Evolutionary conservation across 176 grass and related monocot species (phyloP).

Genomic region (Musa beccarii): DNA sequence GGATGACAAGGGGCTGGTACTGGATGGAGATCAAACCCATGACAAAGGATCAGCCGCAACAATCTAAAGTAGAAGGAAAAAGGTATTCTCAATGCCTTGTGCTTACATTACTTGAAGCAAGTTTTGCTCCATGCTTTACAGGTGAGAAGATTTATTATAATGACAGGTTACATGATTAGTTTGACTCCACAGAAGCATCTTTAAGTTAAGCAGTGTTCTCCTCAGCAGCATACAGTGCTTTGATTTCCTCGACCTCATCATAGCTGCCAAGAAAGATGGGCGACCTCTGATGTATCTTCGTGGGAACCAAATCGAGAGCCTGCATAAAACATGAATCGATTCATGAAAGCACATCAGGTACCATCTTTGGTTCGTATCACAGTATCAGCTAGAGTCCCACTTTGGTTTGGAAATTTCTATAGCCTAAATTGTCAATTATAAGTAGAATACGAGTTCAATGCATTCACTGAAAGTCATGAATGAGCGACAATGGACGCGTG

Average conservation of each 20-base stretch:
- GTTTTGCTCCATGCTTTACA: no score
- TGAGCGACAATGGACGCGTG: no score
- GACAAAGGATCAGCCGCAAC: no score
- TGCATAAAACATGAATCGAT: slow-evolving; percentile 24
- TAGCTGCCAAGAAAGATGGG: slow-evolving; percentile 88
- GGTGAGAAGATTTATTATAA: no score
- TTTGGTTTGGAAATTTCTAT: background rate
- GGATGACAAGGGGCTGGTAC: no score
- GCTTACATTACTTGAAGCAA: no score
- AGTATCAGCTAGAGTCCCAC: background rate
- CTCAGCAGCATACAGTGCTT: slow-evolving; percentile 67
- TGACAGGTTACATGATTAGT: no score
- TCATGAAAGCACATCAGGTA: background rate
- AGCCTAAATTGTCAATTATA: no score
- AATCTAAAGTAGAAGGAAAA: no score
- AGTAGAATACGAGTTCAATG: background rate
- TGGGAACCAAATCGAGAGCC: slow-evolving; percentile 85
- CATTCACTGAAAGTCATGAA: background rate
- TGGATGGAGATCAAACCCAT: no score
- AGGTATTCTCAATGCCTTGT: no score
- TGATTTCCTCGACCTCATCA: slow-evolving; percentile 87
- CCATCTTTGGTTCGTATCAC: background rate
- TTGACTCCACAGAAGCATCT: background rate
- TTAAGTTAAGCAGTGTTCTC: slow-evolving; percentile 14
- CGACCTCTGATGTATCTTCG: slow-evolving; percentile 77